phyloP scores from a whole-genome alignment of 116 monocot genomes.

The Iris pallida region DNA sequence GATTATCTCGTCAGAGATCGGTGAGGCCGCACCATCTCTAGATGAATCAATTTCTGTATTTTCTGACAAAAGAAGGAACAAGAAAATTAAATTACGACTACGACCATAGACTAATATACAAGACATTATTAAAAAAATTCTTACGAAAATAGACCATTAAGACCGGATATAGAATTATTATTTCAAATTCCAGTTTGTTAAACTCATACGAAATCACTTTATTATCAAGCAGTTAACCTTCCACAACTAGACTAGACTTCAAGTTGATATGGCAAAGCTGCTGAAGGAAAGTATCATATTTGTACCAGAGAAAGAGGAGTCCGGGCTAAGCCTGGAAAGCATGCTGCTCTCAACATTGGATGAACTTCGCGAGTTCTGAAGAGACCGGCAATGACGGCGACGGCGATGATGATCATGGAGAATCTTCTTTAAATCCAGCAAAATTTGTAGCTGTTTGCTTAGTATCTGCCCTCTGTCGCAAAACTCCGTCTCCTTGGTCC shows the following conservation, averaged over 20 bases:
- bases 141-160: too few species aligned
- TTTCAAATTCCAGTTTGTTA: too few species aligned
- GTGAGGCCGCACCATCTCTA: slow-evolving; percentile 4
- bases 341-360: not conserved
- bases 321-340: slow-evolving; percentile 36
- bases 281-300: not conserved
- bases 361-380: not conserved
- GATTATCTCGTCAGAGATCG: slow-evolving; percentile 61
- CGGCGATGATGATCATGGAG: slow-evolving; percentile 49
- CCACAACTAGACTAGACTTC: too few species aligned
- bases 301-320: slow-evolving; percentile 48
- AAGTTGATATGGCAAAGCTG: too few species aligned
- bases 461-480: slow-evolving; percentile 61
- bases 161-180: too few species aligned
- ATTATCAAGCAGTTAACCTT: too few species aligned
- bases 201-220: too few species aligned
- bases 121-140: too few species aligned
- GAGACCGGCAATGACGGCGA: slow-evolving; percentile 3
- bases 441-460: slow-evolving; percentile 77
- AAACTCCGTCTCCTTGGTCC: slow-evolving; percentile 61
- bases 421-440: slow-evolving; percentile 65
- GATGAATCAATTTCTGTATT: not conserved
- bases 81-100: too few species aligned
- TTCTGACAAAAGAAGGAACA: too few species aligned
- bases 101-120: too few species aligned